phyloP scores from a whole-genome alignment of 441 rosid species.

The Populus hybrid region DNA sequence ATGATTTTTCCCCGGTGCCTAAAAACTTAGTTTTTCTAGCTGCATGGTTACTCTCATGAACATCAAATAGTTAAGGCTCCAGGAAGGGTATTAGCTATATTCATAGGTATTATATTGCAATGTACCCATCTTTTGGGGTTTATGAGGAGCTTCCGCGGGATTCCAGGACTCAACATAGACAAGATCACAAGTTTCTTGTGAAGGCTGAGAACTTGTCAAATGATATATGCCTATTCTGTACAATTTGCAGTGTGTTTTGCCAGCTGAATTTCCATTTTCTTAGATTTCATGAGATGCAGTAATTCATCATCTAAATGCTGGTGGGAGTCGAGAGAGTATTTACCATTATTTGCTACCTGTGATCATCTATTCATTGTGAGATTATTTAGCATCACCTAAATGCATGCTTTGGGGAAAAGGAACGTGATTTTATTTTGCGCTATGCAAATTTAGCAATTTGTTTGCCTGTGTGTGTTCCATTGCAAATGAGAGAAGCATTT shows the following conservation, averaged over 20 bases:
- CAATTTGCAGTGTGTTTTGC: not conserved
- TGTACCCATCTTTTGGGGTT: not conserved
- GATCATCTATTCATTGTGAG: not conserved
- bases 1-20: not conserved
- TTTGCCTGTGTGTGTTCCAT: not conserved
- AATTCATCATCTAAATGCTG: not conserved
- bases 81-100: not conserved
- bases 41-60: not conserved
- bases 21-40: not conserved
- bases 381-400: not conserved
- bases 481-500: no score
- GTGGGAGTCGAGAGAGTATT: not conserved
- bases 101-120: not conserved
- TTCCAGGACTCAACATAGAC: not conserved
- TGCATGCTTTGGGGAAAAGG: not conserved
- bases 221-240: not conserved
- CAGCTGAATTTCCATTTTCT: not conserved
- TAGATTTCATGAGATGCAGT: not conserved
- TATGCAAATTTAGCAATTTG: not conserved
- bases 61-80: not conserved
- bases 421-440: not conserved
- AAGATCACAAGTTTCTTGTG: not conserved
- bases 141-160: not conserved
- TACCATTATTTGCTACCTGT: not conserved
- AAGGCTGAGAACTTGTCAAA: not conserved